These are phyloP conservation scores for Sporisorium exsertum DNA, from an alignment of 1,284 basidiomycete species.

Conservation along the genomic window DNA sequence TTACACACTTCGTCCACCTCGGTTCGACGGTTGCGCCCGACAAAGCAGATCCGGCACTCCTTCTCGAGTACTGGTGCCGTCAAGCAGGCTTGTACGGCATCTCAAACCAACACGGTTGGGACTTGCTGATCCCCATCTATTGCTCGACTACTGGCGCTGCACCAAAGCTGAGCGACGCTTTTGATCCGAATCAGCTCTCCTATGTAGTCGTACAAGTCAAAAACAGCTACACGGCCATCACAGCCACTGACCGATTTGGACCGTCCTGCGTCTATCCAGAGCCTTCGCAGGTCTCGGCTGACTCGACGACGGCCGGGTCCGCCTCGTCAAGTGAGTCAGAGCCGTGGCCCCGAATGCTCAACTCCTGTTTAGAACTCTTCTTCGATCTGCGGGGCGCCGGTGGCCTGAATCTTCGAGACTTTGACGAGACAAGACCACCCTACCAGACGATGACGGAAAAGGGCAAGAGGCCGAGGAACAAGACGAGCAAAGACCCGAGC, in stretches of 20 bases:
- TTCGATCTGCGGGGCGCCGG: neutral
- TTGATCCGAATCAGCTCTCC: conserved; percentile 12
- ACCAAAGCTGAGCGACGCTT: neutral
- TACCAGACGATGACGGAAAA: too few relatives aligned
- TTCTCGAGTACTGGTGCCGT: neutral
- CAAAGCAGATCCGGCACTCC: neutral
- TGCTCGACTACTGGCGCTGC: neutral
- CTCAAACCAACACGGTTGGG: neutral
- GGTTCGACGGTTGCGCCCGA: neutral
- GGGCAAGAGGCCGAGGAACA: too few relatives aligned
- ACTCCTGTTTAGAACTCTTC: neutral
- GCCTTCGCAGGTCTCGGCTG: neutral
- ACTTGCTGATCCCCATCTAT: neutral
- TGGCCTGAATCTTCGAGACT: neutral
- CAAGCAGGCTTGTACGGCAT: neutral
- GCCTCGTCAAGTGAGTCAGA: neutral
- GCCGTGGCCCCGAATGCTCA: neutral
- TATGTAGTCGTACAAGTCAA: conserved; percentile 7
- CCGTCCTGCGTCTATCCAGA: neutral
- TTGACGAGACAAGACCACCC: neutral
- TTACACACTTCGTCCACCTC: conserved; percentile 9
- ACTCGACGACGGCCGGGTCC: too few relatives aligned
- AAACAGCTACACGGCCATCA: neutral
- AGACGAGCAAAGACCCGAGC: too few relatives aligned
- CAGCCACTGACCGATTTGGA: neutral